Base-by-base conservation (phyloP, 23 red algal genomes). In the Cyanidium caldarium region DNA sequence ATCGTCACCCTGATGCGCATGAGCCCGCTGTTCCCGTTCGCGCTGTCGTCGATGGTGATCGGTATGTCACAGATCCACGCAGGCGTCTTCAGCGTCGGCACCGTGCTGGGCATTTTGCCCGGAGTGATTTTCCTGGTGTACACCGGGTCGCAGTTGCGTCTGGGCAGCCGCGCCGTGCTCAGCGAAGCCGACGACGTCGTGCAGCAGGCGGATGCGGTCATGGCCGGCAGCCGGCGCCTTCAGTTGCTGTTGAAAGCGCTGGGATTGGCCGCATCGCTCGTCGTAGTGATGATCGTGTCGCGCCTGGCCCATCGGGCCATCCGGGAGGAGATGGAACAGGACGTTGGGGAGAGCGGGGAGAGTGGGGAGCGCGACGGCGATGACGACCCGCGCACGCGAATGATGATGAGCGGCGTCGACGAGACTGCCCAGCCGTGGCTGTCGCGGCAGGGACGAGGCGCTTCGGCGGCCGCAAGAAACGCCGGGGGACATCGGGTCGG, bases 21-120 rank as follows among this genome's bases (percentile, higher is more conserved):
- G 51, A 61, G 51, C 23, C 51, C 51, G 13, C 51, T 61, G 10
- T 61, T 61, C 21, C 51, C 51, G 13, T 61, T 61, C 51, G 51
- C 51, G n/a, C 21, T 61, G 5, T 61, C 51, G 19, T 61, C 51
- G n/a, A 61, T 61, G 51, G 51, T 28, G 7, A 61, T 61, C n/a
- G 51, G 51, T 25, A 28, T 61, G 10, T 61, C 51, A 5, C 51
- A 61, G 23, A 28, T 61, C n/a, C 51, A 61, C 7, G 31, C 31
- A 14, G 51, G 51, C 51, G 19, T 28, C 5, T 61, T 61, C 21
- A 28, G 51, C 31, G 10, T 28, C 19, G 51, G 51, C 21, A 61
- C 51, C 7, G 31, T 61, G 7, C 51, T 61, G n/a, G 51, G 51
- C 23, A 61, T 61, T 28, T 28, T 61, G 23, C 51, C 51, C 31